Evolutionary conservation across 2,329 filamentous ascomycete genomes (phyloP).

Genomic region (Penicillium sp.): DNA sequence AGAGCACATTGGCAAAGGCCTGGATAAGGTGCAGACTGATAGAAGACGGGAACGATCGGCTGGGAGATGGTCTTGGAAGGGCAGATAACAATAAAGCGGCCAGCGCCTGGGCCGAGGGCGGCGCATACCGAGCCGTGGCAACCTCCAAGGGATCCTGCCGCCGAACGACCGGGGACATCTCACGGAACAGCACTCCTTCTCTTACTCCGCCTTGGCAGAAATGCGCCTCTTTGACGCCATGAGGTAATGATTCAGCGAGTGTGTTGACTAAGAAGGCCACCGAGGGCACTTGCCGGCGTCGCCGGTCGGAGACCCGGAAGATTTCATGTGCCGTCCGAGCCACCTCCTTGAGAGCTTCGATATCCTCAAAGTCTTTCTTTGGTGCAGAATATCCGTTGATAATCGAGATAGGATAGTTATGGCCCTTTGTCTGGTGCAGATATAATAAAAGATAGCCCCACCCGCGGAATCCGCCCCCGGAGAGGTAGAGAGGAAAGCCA

Average conservation of each 20-base stretch:
- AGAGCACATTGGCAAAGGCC: conserved; percentile 36
- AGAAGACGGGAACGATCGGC: conserved; percentile 25
- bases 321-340: conserved; percentile 35
- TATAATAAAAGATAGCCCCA: conserved; percentile 87
- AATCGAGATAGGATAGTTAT: conserved; percentile 75
- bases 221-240: conserved; percentile 65
- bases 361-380: conserved; percentile 33
- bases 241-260: conserved; percentile 64
- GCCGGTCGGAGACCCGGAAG: conserved; percentile 74
- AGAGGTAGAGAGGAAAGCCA: conserved; percentile 73
- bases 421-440: conserved; percentile 60
- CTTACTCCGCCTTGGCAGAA: conserved; percentile 86
- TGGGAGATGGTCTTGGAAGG: conserved; percentile 40
- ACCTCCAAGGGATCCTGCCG: conserved; percentile 66
- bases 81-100: conserved; percentile 49
- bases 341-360: conserved; percentile 26
- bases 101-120: conserved; percentile 48
- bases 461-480: conserved; percentile 82
- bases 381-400: conserved; percentile 72
- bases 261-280: conserved; percentile 75
- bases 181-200: conserved; percentile 72
- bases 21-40: conserved; percentile 30
- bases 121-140: conserved; percentile 55
- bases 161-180: conserved; percentile 59
- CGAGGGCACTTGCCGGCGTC: conserved; percentile 77